Evolutionary conservation across 1,284 basidiomycete species (phyloP), one percentile per base, ranked within the genome.

Genomic region (Fomitopsis pinicola): DNA sequence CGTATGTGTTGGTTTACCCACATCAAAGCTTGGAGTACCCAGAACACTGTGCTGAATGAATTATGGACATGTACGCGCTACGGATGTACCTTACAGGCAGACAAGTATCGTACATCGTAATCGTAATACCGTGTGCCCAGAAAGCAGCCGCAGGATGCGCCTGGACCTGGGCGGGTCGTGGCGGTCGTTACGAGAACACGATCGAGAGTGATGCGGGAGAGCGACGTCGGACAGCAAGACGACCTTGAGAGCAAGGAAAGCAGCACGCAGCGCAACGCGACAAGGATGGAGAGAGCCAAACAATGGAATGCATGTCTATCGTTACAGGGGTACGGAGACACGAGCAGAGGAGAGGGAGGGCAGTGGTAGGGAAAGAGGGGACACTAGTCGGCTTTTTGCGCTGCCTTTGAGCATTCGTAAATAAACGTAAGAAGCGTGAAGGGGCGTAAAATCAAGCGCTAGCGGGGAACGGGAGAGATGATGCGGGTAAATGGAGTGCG

Each of bases 361-460:
- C 22, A 22, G 22, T 22, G 22, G 67, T 68, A 69, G 72, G 70
- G 72, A 67, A 68, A 69, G 69, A 54, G 52, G 36, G 52, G 33
- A 64, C 60, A 66, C 58, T 63, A 72, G 66, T 66, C 73, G 63
- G 66, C 69, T 54, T 54, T 33, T 54, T 54, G 52, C 52, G 52
- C 52, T 54, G 22, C 38, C 52, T 40, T 36, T 40, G 52, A 54
- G 52, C 52, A 36, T 36, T 54, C 52, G 52, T 54, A 38, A 36
- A 53, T 5, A 54, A 54, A 54, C 52, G 52, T 54, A 54, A 54
- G 35, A 40, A 73, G 65, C 72, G 59, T 69, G 63, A 69, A 55
- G 57, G 28, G 59, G 42, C 56, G 50, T 50, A 36, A 55, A 60
- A 50, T 55, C 55, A 42, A 46, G 53, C 42, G 45, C 42, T 59